Evolutionary conservation across 1,284 basidiomycete genomes (phyloP).

Genomic region (Irpex lacteus): DNA sequence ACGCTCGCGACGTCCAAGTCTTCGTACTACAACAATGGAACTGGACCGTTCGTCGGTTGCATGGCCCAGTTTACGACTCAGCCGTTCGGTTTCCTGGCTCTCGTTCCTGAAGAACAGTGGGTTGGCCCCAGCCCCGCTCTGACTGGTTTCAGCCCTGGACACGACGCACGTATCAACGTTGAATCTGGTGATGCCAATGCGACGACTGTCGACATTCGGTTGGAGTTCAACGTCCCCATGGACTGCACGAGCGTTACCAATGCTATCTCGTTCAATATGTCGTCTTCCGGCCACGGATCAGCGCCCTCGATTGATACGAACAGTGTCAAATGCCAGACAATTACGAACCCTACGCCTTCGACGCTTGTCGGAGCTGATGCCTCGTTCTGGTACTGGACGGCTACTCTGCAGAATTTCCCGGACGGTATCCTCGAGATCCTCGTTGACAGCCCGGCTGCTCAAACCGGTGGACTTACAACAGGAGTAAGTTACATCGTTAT

Average conservation of each 20-base stretch:
- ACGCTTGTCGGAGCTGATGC: constrained; percentile 50
- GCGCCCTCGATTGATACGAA: constrained; percentile 45
- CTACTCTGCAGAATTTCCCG: constrained; percentile 67
- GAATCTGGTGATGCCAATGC: constrained; percentile 48
- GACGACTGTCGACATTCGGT: constrained; percentile 60
- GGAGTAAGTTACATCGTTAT: constrained; percentile 39
- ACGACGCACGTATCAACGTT: constrained; percentile 71
- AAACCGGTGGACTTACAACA: constrained; percentile 45
- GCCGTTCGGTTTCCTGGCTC: constrained; percentile 77
- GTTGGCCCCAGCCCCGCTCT: constrained; percentile 66
- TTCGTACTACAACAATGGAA: constrained; percentile 54
- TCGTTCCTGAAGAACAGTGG: constrained; percentile 73
- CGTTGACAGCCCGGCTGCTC: constrained; percentile 53
- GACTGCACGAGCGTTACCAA: constrained; percentile 63
- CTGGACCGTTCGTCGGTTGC: constrained; percentile 73
- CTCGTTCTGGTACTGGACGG: constrained; percentile 72
- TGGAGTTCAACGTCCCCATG: constrained; percentile 83
- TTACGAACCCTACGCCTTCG: constrained; percentile 44
- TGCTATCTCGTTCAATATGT: constrained; percentile 63
- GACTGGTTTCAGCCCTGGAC: constrained; percentile 79
- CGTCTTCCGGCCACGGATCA: constrained; percentile 63
- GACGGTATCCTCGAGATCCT: constrained; percentile 80
- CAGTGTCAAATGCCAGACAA: constrained; percentile 44
- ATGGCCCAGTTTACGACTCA: constrained; percentile 62
- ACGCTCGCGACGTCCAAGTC: constrained; percentile 60